phyloP scores from a whole-genome alignment of 192 early-diverging fungal genomes.

The Coemansia sp. region DNA sequence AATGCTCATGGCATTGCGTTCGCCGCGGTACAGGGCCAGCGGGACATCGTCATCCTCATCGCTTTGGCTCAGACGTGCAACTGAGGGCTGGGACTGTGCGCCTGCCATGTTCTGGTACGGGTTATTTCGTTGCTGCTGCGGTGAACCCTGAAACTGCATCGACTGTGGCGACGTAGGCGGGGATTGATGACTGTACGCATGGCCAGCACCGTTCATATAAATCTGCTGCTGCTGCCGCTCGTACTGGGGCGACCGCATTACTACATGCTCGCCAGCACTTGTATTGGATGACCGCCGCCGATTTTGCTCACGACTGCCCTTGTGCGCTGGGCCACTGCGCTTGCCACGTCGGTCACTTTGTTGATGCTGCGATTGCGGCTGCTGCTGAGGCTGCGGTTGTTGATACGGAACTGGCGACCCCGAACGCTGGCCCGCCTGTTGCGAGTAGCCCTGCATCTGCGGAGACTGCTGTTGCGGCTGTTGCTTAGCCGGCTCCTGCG shows the following conservation, averaged over 20 bases:
- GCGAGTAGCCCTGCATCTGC: too few relatives aligned
- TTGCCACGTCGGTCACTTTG: conserved; percentile 20
- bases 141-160: conserved; percentile 6
- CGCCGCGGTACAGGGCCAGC: conserved; percentile 58
- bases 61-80: conserved; percentile 18
- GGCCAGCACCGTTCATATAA: conserved; percentile 22
- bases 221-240: conserved; percentile 58
- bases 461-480: too few relatives aligned
- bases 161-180: conserved; percentile 8
- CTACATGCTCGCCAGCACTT: conserved; percentile 32
- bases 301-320: conserved; percentile 26
- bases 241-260: conserved; percentile 54
- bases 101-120: conserved; percentile 8
- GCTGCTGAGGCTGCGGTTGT: conserved; percentile 10
- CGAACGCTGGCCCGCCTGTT: not conserved
- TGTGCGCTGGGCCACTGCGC: conserved; percentile 19
- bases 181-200: conserved; percentile 4
- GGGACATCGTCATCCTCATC: conserved; percentile 69
- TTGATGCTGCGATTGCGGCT: conserved; percentile 2
- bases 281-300: conserved; percentile 28
- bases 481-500: too few relatives aligned
- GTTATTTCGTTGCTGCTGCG: not conserved
- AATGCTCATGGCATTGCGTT: conserved; percentile 47
- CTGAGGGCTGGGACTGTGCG: conserved; percentile 12
- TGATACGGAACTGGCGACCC: conserved; percentile 5